Conservation (phyloP, 495 filamentous ascomycete species). For the Chaetomium tenue region DNA sequence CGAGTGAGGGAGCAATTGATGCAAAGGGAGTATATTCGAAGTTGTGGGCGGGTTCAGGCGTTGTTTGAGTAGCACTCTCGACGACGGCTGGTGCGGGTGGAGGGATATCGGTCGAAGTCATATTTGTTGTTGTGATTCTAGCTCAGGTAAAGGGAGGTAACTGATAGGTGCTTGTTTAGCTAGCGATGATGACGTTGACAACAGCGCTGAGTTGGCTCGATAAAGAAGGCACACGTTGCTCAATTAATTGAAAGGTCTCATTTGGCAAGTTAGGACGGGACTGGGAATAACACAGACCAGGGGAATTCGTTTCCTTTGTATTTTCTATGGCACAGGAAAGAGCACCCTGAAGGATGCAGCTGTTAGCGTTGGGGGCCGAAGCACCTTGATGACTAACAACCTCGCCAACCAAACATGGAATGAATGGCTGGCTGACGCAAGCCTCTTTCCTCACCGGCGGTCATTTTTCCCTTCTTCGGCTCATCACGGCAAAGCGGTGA, state of each 20-base stretch:
- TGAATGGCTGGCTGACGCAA: not conserved
- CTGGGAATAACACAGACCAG: not conserved
- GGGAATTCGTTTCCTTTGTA: not conserved
- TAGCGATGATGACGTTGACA: slow-evolving; percentile 5
- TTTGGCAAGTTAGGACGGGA: not conserved
- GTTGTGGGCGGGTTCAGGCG: not conserved
- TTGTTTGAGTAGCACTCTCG: not conserved
- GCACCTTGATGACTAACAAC: slow-evolving; percentile 27
- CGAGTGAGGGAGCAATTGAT: not conserved
- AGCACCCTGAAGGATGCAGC: not conserved
- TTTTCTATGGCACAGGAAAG: not conserved
- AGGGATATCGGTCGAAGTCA: not conserved
- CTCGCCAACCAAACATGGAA: too few relatives aligned
- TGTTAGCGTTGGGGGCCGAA: not conserved
- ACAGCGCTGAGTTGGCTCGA: not conserved
- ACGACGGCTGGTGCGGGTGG: not conserved
- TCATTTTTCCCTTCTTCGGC: not conserved
- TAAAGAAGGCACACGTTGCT: not conserved
- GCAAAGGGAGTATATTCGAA: not conserved
- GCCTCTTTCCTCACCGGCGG: not conserved
- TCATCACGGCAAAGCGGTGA: not conserved
- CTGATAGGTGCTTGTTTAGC: not conserved
- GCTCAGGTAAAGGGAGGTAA: too few relatives aligned
- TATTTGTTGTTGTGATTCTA: not conserved
- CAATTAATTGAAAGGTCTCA: not conserved